Evolutionary conservation across 352 stramenopile species (phyloP), one percentile per base, ranked within the genome.

Genomic region (Phytophthora megakarya): DNA sequence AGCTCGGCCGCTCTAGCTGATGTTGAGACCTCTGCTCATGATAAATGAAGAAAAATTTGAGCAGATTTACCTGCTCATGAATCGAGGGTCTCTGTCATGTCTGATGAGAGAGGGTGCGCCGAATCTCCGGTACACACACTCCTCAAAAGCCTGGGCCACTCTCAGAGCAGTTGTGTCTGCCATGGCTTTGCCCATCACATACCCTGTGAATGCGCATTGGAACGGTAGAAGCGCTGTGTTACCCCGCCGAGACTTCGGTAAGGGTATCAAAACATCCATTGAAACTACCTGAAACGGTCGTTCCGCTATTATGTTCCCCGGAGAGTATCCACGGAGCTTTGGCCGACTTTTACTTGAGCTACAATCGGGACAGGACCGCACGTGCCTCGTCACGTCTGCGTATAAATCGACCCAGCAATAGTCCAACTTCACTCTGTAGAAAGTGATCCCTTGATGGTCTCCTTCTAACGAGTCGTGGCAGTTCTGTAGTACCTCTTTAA

Each of bases 401-500:
- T 58, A 58, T 9, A 58, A 18, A 16, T 28, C 40, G 9, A 39
- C 28, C 47, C 46, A 58, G 38, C 58, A 38, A 32, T 47, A 58
- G 9, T 32, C 26, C 5, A 25, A 52, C 3, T 39, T 23, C 3
- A 46, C 19, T 9, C 26, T 32, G 26, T 32, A 10, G 9, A 32
- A 32, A 5, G 26, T 32, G 7, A 65, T 52, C 15, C 38, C 47
- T 58, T 65, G 35, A 19, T 52, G 47, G 10, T 46, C 57, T 3
- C 35, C 47, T 46, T 58, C 43, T 2, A 48, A 33, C 13, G 60
- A 68, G 42, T 52, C 46, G 33, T 67, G 49, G 40, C 48, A 55
- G n/a, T 10, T 44, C 18, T 67, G 40, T 0, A 67, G 33, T 5
- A 67, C 35, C 11, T 67, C 58, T 15, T 54, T n/a, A 44, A 67